These are phyloP conservation scores for Singerocomus rubriflavus DNA, from an alignment of 1,284 basidiomycete species.

Conservation along the genomic window DNA sequence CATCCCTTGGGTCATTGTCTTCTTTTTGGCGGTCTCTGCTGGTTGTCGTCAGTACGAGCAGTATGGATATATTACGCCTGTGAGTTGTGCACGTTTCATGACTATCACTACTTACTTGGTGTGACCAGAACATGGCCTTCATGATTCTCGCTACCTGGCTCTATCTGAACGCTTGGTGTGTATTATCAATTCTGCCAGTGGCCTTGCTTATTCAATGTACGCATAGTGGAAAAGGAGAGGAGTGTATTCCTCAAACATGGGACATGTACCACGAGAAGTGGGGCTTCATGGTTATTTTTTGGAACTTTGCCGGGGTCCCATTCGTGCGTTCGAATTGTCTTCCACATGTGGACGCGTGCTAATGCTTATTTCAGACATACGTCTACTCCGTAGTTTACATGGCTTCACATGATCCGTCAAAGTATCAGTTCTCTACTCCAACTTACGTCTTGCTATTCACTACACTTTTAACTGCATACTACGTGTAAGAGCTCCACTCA, in stretches of 20 bases:
- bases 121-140: slow-evolving; percentile 86
- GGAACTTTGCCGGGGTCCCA: slow-evolving; percentile 94
- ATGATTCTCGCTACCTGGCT: slow-evolving; percentile 96
- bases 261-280: slow-evolving; percentile 98
- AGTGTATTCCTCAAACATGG: slow-evolving; percentile 99
- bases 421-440: slow-evolving; percentile 83
- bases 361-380: slow-evolving; percentile 69
- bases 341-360: neutral
- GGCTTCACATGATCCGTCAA: slow-evolving; percentile 87
- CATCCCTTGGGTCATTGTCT: slow-evolving; percentile 96
- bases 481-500: slow-evolving; percentile 48
- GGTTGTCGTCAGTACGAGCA: slow-evolving; percentile 95
- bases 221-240: slow-evolving; percentile 76
- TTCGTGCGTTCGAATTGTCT: slow-evolving; percentile 52
- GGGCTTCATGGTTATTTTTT: slow-evolving; percentile 96
- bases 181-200: neutral
- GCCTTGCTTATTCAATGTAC: neutral
- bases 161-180: slow-evolving; percentile 93
- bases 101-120: neutral
- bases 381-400: slow-evolving; percentile 98
- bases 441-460: slow-evolving; percentile 70
- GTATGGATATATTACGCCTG: slow-evolving; percentile 89
- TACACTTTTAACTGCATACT: slow-evolving; percentile 84
- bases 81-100: slow-evolving; percentile 37
- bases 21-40: slow-evolving; percentile 90